Conservation (phyloP, 2,329 filamentous ascomycete species). For the Emmonsiellopsis sp. region DNA sequence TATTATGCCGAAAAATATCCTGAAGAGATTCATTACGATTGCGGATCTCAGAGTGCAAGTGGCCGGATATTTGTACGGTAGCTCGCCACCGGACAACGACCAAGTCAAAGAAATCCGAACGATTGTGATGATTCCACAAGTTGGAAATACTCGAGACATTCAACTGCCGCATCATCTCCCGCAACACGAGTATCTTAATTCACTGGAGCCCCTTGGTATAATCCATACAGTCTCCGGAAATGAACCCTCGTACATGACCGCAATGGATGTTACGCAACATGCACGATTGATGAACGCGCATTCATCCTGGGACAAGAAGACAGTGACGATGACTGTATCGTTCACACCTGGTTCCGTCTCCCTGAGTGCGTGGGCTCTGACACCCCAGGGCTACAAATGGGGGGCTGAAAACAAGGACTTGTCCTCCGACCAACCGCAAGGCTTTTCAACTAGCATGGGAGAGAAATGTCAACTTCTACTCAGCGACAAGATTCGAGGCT, state of each 20-base stretch:
- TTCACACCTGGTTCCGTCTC: conserved; percentile 97
- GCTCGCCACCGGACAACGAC: conserved; percentile 84
- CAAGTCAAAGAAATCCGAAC: conserved; percentile 95
- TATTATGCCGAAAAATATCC: conserved; percentile 97
- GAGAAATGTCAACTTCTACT: conserved; percentile 91
- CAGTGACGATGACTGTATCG: conserved; percentile 86
- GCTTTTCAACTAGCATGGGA: conserved; percentile 85
- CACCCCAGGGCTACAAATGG: conserved; percentile 90
- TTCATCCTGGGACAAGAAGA: conserved; percentile 74
- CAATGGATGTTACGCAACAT: conserved; percentile 88
- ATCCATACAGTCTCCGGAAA: conserved; percentile 95
- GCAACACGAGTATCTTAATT: conserved; percentile 79
- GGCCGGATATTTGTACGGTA: conserved; percentile 88
- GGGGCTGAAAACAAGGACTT: conserved; percentile 91
- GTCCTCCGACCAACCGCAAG: conserved; percentile 84
- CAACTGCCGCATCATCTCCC: conserved; percentile 84
- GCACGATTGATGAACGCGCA: conserved; percentile 81
- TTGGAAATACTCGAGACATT: conserved; percentile 84
- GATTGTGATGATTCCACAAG: conserved; percentile 96
- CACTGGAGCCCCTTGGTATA: conserved; percentile 81
- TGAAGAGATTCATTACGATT: conserved; percentile 97
- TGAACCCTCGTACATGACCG: conserved; percentile 93
- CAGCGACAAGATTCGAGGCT: conserved; percentile 86
- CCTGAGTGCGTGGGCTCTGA: conserved; percentile 85
- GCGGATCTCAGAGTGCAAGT: conserved; percentile 94